A percentile compares a stretch with the other conserved stretches of the same genome.
These are phyloP conservation scores for Insectozyma bohioensis DNA, from an alignment of 1,139 yeast species.

Conservation along the genomic window DNA sequence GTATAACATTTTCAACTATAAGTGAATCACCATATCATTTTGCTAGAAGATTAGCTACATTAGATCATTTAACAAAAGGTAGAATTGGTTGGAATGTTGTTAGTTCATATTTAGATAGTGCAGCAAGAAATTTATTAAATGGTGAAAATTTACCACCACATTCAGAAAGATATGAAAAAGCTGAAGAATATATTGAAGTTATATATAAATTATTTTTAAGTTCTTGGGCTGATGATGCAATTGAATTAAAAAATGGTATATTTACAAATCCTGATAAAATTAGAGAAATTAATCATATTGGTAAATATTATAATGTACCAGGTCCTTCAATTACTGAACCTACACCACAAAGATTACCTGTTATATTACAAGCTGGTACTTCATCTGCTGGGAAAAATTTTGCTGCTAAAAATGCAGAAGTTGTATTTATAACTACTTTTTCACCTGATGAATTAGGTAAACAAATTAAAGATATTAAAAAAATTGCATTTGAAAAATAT, in stretches of 20 bases:
- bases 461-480: conserved; percentile 28
- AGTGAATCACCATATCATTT: conserved; percentile 45
- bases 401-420: conserved; percentile 49
- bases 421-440: conserved; percentile 35
- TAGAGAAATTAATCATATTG: conserved; percentile 40
- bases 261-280: conserved; percentile 40
- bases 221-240: conserved; percentile 49
- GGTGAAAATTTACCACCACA: conserved; percentile 33
- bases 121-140: conserved; percentile 36
- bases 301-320: conserved; percentile 42
- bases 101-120: conserved; percentile 38
- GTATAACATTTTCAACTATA: conserved; percentile 43
- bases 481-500: conserved; percentile 28
- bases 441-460: conserved; percentile 29
- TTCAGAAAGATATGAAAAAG: conserved; percentile 36
- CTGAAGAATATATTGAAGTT: conserved; percentile 42
- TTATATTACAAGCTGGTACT: conserved; percentile 49
- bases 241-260: conserved; percentile 31
- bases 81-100: conserved; percentile 48
- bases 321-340: conserved; percentile 46
- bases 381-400: conserved; percentile 42
- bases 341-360: conserved; percentile 45
- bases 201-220: conserved; percentile 36
- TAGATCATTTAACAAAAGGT: conserved; percentile 43
- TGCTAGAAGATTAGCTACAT: conserved; percentile 40